Conservation (phyloP, 2,329 filamentous ascomycete species). For the Botrytis paeoniae region DNA sequence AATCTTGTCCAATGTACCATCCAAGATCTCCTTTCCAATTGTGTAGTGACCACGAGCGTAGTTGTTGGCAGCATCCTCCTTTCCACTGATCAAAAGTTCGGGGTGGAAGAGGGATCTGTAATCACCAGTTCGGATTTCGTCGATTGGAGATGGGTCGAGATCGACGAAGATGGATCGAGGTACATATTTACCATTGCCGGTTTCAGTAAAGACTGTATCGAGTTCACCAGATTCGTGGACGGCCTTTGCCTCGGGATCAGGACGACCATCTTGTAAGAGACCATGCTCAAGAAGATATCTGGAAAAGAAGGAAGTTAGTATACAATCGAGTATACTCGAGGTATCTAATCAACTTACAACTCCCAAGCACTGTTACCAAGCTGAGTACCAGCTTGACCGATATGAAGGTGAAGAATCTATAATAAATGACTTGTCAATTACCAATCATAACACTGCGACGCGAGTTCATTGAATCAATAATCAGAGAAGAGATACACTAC, state of each 20-base stretch:
- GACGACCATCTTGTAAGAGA: slow-evolving; percentile 56
- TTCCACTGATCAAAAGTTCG: slow-evolving; percentile 63
- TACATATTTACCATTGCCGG: slow-evolving; percentile 62
- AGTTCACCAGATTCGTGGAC: slow-evolving; percentile 54
- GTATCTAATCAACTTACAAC: slow-evolving; percentile 48
- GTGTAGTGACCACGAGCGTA: slow-evolving; percentile 69
- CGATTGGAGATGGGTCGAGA: slow-evolving; percentile 64
- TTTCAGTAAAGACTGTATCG: slow-evolving; percentile 67
- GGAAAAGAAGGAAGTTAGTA: slow-evolving; percentile 2
- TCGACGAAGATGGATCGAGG: slow-evolving; percentile 67
- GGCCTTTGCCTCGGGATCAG: slow-evolving; percentile 53
- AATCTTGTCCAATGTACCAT: slow-evolving; percentile 61
- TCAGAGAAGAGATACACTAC: background rate
- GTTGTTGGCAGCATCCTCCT: slow-evolving; percentile 68
- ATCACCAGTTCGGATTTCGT: slow-evolving; percentile 62
- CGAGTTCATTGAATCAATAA: background rate
- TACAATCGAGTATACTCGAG: background rate
- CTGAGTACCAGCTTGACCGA: slow-evolving; percentile 66
- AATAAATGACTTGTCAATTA: slow-evolving; percentile 9
- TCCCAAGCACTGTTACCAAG: slow-evolving; percentile 68
- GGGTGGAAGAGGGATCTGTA: slow-evolving; percentile 65
- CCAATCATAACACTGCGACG: slow-evolving; percentile 14
- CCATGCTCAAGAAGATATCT: slow-evolving; percentile 67
- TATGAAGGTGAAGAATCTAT: slow-evolving; percentile 64
- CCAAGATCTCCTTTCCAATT: slow-evolving; percentile 64